Evolutionary conservation across 495 filamentous ascomycete genomes (phyloP).

Genomic region (Choiromyces venosus): DNA sequence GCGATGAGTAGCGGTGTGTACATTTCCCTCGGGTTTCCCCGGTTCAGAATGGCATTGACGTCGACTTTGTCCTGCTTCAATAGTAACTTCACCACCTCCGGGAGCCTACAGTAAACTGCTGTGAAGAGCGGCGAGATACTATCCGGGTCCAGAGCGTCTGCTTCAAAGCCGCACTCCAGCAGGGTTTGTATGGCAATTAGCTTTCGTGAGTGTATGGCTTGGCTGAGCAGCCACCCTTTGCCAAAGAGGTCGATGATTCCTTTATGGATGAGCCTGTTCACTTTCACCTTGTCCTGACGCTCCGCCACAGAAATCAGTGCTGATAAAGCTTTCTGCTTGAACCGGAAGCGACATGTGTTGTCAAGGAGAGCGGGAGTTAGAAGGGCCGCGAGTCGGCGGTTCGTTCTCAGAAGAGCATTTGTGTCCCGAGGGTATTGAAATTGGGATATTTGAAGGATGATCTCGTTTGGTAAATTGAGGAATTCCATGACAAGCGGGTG

Average conservation of each 20-base stretch:
- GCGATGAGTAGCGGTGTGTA: background rate
- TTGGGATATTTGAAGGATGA: slow-evolving; percentile 28
- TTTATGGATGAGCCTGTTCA: background rate
- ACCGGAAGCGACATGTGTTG: background rate
- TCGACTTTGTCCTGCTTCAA: background rate
- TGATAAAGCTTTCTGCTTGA: background rate
- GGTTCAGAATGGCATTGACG: background rate
- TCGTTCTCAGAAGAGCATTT: slow-evolving; percentile 19
- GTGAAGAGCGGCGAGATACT: slow-evolving; percentile 36
- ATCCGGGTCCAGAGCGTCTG: slow-evolving; percentile 27
- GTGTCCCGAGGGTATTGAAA: slow-evolving; percentile 15
- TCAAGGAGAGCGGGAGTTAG: slow-evolving; percentile 18
- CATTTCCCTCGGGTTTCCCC: background rate
- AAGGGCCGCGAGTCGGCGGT: slow-evolving; percentile 23
- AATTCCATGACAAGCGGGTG: slow-evolving; percentile 13
- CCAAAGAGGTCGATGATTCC: background rate
- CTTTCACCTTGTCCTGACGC: background rate
- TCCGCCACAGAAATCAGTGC: background rate
- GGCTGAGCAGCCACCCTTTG: background rate
- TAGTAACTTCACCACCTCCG: slow-evolving; percentile 5
- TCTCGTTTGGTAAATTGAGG: slow-evolving; percentile 23
- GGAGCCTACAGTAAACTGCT: slow-evolving; percentile 24
- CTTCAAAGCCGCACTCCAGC: slow-evolving; percentile 20
- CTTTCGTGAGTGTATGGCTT: background rate
- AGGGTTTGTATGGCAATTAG: slow-evolving; percentile 35